Base-by-base conservation (phyloP, 345 rosid species). In the Gossypium australe region DNA sequence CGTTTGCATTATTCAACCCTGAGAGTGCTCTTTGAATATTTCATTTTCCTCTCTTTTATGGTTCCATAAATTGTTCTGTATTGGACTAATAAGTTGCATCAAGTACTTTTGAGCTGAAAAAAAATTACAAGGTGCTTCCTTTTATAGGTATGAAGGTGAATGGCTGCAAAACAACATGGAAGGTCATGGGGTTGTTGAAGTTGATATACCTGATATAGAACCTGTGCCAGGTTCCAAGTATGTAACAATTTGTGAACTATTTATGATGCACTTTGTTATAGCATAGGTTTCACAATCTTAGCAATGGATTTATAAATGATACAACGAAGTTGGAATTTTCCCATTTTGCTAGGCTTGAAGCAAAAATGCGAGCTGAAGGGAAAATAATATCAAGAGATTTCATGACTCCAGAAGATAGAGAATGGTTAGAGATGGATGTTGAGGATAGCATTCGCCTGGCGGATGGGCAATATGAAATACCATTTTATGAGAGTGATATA, bases 401-500 rank as follows among this genome's bases (percentile, higher is more conserved):
- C 76, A 89, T 94, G 97, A 73, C 78, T 73, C 94, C 93, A 12
- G 97, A 94, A 83, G 98, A 94, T 82, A 89, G 82, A 79, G 78
- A 90, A 83, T 94, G 97, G 98, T 81, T 92, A 81, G 94, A 94
- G 87, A 90, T 85, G 94, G 98, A 94, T 85, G 85, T 94, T 56
- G 98, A 94, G 82, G 98, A 94, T 76, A 86, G 85, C 75, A 18
- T 90, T 53, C 82, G 58, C 57, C 78, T 92, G 57, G 80, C 88
- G 67, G 86, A 71, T 4, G 91, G 86, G 13, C 65, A 72, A 22
- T 86, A 75, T 81, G 83, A 88, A 82, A 81, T 87, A 44, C 98
- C 98, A 34, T 89, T 83, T 77, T 90, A 92, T 64, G 96, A 94
- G 84, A 86, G 82, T 48, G 84, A 92, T 56, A 90, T 80, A 77